Evolutionary conservation across 495 filamentous ascomycete genomes (phyloP).

Genomic region (Daldinia caldariorum): DNA sequence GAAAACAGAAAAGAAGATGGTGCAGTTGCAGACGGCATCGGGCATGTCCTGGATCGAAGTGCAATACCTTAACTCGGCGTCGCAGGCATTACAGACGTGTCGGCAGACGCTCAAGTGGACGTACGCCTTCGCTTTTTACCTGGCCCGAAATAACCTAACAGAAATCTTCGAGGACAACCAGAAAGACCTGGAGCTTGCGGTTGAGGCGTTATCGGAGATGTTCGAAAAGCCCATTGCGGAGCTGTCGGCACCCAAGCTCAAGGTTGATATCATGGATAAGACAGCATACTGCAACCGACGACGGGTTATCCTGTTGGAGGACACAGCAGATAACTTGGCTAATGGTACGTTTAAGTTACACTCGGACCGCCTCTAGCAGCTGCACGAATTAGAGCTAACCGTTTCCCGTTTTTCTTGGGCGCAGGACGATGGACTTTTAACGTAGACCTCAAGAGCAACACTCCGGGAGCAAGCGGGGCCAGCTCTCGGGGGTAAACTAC

Average conservation of each 20-base stretch:
- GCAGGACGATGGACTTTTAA: conserved; percentile 61
- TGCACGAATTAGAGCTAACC: neutral
- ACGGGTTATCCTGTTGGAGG: conserved; percentile 85
- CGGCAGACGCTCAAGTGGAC: conserved; percentile 99
- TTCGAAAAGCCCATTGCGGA: conserved; percentile 94
- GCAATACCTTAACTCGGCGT: conserved; percentile 92
- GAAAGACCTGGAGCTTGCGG: conserved; percentile 95
- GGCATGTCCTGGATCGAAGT: conserved; percentile 99
- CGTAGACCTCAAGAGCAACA: conserved; percentile 50
- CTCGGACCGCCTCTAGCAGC: no score
- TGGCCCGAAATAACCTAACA: conserved; percentile 92
- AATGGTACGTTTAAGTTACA: conserved; percentile 68
- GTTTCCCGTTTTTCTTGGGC: conserved; percentile 27
- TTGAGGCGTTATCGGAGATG: conserved; percentile 94
- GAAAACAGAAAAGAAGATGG: conserved; percentile 99
- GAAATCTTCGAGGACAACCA: conserved; percentile 99
- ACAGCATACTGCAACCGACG: conserved; percentile 95
- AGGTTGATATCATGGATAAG: conserved; percentile 98
- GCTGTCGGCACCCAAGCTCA: conserved; percentile 74
- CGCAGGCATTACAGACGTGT: conserved; percentile 92
- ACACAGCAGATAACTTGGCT: conserved; percentile 90
- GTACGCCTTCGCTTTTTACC: conserved; percentile 97
- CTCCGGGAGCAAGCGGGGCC: conserved; percentile 28
- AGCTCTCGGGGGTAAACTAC: conserved; percentile 31
- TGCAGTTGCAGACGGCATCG: conserved; percentile 87